A percentile compares a stretch with the other conserved stretches of the same genome.
Conservation (phyloP, 495 filamentous ascomycete species). For the Daldinia loculata region DNA sequence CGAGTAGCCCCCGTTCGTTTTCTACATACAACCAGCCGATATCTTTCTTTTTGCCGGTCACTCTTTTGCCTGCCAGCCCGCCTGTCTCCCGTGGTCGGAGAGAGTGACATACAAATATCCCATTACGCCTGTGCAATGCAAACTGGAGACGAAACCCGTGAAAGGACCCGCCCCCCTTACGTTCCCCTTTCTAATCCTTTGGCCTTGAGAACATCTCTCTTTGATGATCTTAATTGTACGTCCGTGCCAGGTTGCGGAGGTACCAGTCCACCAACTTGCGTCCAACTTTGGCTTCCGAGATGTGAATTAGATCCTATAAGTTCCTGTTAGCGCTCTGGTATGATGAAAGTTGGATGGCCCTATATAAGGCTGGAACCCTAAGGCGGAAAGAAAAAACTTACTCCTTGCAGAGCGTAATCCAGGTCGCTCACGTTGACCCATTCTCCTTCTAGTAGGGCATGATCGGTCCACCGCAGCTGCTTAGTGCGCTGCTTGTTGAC, state of each 20-base stretch:
- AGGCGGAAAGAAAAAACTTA: constrained; percentile 56
- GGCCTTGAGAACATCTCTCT: neutral
- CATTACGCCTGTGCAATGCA: constrained; percentile 46
- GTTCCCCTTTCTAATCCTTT: constrained; percentile 2
- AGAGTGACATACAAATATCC: constrained; percentile 37
- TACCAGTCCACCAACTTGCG: constrained; percentile 98
- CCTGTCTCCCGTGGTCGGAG: constrained; percentile 20
- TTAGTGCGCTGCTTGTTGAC: constrained; percentile 98
- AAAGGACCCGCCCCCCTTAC: constrained; percentile 2
- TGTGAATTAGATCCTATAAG: constrained; percentile 86
- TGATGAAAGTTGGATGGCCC: constrained; percentile 24
- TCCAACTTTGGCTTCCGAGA: constrained; percentile 97
- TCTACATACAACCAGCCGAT: constrained; percentile 1
- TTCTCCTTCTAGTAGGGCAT: constrained; percentile 89
- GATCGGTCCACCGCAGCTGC: constrained; percentile 94
- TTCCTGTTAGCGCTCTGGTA: constrained; percentile 41
- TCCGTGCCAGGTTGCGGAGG: constrained; percentile 91
- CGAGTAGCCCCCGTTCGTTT: neutral
- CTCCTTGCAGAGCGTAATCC: constrained; percentile 94
- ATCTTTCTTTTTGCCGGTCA: constrained; percentile 22
- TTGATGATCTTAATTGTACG: constrained; percentile 64
- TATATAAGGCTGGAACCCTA: neutral
- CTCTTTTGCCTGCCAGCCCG: constrained; percentile 8
- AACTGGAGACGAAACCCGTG: constrained; percentile 26
- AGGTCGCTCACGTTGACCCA: constrained; percentile 89